These are phyloP conservation scores for Colletotrichum endophyticum DNA, from an alignment of 2,329 filamentous ascomycete genomes.

Conservation along the genomic window DNA sequence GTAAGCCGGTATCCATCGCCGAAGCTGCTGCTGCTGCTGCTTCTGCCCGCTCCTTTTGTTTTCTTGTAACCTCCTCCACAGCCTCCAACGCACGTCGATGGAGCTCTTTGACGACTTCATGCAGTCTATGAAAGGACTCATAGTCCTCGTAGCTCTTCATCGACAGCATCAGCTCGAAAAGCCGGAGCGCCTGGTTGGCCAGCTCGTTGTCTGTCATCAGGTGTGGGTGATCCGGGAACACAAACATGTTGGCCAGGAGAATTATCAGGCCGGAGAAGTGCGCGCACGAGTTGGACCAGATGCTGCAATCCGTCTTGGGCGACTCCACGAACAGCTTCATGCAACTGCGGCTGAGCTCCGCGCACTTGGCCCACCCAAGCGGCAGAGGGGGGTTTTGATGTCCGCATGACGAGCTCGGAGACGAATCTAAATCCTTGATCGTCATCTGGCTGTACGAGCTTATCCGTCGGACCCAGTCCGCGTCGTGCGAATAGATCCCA, in stretches of 20 bases:
- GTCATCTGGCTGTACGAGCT: constrained; percentile 29
- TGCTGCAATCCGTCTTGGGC: constrained; percentile 32
- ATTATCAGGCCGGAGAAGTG: constrained; percentile 38
- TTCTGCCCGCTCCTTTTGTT: background rate
- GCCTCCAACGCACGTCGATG: constrained; percentile 15
- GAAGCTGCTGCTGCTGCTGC: background rate
- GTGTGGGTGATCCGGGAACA: constrained; percentile 28
- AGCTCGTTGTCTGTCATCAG: constrained; percentile 33
- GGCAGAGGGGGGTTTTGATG: constrained; percentile 25
- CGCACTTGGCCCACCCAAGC: constrained; percentile 35
- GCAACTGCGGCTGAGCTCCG: constrained; percentile 36
- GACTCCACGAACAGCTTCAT: constrained; percentile 34
- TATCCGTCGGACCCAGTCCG: constrained; percentile 40
- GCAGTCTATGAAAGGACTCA: constrained; percentile 4
- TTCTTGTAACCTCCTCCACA: background rate
- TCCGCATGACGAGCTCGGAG: background rate
- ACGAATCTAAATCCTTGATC: constrained; percentile 25
- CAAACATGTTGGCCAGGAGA: constrained; percentile 35
- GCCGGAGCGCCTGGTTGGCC: constrained; percentile 26
- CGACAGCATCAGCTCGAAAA: constrained; percentile 27
- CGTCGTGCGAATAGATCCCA: constrained; percentile 41
- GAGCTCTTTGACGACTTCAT: constrained; percentile 20
- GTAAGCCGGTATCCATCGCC: background rate
- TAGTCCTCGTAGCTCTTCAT: background rate
- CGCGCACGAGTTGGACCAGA: constrained; percentile 32